These are phyloP conservation scores for Boeremia exigua DNA, from an alignment of 2,329 filamentous ascomycete species.

Conservation along the genomic window DNA sequence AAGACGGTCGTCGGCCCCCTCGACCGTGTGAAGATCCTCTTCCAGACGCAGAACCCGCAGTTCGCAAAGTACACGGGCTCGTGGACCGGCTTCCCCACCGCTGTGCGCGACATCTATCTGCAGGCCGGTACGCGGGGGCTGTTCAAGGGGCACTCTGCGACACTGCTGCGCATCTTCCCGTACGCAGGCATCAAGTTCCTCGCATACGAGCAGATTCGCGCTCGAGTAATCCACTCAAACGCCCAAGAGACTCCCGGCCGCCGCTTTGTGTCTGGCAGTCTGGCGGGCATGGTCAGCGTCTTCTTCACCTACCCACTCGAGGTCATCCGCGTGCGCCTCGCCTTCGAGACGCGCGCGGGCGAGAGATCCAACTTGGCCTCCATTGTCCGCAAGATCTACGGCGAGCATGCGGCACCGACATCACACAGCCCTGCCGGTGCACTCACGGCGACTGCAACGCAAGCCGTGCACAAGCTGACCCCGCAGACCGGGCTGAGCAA, in stretches of 20 bases:
- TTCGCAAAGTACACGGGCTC: constrained; percentile 92
- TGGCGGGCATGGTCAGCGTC: constrained; percentile 86
- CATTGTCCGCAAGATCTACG: constrained; percentile 87
- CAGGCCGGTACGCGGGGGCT: constrained; percentile 77
- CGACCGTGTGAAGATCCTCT: constrained; percentile 97
- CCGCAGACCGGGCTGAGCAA: constrained; percentile 77
- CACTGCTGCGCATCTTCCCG: constrained; percentile 90
- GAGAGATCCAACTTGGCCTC: constrained; percentile 72
- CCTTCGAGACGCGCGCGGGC: constrained; percentile 87
- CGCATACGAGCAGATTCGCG: constrained; percentile 94
- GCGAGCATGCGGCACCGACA: constrained; percentile 64
- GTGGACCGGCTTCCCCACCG: constrained; percentile 82
- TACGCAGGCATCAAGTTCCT: constrained; percentile 98
- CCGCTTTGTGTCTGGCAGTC: constrained; percentile 73
- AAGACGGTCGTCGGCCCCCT: constrained; percentile 96
- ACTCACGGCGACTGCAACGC: constrained; percentile 49
- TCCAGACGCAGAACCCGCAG: constrained; percentile 92
- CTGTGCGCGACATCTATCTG: constrained; percentile 82
- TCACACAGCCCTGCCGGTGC: constrained; percentile 43
- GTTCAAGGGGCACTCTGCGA: constrained; percentile 93
- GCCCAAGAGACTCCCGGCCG: constrained; percentile 81
- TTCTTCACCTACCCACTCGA: constrained; percentile 97
- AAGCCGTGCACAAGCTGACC: constrained; percentile 58
- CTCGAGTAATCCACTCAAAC: constrained; percentile 72
- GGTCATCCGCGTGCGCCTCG: constrained; percentile 87